Evolutionary conservation across 2,329 filamentous ascomycete genomes (phyloP), one percentile per base, ranked within the genome.

Genomic region (Colletotrichum tamarilloi): DNA sequence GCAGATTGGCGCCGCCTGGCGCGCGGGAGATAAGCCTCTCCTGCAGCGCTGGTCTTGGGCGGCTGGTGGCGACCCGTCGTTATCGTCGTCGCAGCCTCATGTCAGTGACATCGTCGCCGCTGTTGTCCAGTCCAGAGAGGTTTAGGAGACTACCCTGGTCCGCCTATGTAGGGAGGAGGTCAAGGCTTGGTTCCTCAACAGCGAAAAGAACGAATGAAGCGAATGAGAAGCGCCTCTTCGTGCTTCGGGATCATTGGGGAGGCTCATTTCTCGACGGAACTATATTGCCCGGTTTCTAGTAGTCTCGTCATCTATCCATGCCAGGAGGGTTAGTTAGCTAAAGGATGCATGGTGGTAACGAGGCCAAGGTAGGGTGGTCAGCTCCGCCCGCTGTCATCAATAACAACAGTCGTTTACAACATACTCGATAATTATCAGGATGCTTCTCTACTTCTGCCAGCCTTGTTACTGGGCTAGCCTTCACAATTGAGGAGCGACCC

Each of bases 31-130:
- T 1, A 75, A 77, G 19, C 63, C 69, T 3, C 56, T 57, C 3
- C 70, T 69, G 24, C 76, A 73, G 56, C 76, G 75, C 11, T 83
- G 82, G 82, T 76, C 69, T 6, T 84, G 82, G 82, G 74, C 77
- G 1, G 69, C 74, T 0, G 72, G 74, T 16, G 71, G 56, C 19
- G 58, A 38, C 2, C n/a, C 49, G 19, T 53, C 62, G 6, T 56
- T 49, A 19, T 56, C 53, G 9, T 22, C 62, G 4, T 12, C 52
- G 14, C 62, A 56, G 52, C 62, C 62, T 6, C 52, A 52, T 7
- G 62, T 75, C 28, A 24, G 28, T 49, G 59, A 58, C 28, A 68
- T 75, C 30, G 73, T 75, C 14, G 30, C 42, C 26, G 69, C 69
- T 11, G 74, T 75, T 5, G 69, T 70, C 12, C 49, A 60, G 46